Conservation (phyloP, 164 flowering plant genomes). For the Vitis rotundifolia region DNA sequence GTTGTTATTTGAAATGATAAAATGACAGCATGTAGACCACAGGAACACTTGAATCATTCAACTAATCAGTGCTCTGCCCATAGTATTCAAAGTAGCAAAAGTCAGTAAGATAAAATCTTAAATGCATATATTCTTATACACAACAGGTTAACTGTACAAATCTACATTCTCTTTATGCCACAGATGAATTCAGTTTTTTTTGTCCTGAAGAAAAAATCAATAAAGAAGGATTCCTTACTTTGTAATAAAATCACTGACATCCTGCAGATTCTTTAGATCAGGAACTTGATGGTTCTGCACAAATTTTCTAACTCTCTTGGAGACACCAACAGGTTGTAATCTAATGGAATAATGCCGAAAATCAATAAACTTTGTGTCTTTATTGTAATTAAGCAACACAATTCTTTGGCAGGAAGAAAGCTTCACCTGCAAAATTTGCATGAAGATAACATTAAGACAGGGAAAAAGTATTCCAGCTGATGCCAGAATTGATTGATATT, state of each 20-base stretch:
- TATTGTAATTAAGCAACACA: constrained; percentile 83
- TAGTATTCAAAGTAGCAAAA: too few relatives aligned
- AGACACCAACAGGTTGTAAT: constrained; percentile 91
- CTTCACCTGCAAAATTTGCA: constrained; percentile 56
- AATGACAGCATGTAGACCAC: too few relatives aligned
- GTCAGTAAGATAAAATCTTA: too few relatives aligned
- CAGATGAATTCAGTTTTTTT: background rate
- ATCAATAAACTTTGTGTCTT: constrained; percentile 87
- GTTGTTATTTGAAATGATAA: too few relatives aligned
- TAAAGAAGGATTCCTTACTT: constrained; percentile 50
- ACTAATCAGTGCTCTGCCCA: too few relatives aligned
- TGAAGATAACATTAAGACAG: background rate
- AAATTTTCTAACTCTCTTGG: constrained; percentile 79
- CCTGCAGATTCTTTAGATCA: constrained; percentile 82
- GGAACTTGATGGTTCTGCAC: constrained; percentile 94
- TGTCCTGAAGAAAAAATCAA: background rate
- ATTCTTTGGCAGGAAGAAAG: constrained; percentile 90
- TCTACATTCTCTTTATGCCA: background rate
- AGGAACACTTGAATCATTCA: too few relatives aligned
- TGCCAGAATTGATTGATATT: background rate
- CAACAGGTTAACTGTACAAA: background rate
- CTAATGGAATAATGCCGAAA: constrained; percentile 93
- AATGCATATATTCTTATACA: too few relatives aligned
- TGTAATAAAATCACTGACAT: constrained; percentile 89
- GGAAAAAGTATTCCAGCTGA: background rate